A percentile compares a stretch with the other conserved stretches of the same genome.
Conservation (phyloP, 257 asterid genomes). For the Eustoma russellianum region DNA sequence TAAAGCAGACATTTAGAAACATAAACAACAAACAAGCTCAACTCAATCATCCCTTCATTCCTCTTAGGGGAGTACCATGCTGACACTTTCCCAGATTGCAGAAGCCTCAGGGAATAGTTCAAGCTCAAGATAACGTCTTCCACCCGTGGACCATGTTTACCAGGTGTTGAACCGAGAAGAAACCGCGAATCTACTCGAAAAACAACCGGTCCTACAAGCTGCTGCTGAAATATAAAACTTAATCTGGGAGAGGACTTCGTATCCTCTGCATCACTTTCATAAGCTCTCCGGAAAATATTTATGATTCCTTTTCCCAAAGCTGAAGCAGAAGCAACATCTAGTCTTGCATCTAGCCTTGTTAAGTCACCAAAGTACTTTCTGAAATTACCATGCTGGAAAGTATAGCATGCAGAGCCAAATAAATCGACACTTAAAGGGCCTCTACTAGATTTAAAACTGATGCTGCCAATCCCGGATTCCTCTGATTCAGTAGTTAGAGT, state of each 20-base stretch:
- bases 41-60: slow-evolving; percentile 87
- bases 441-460: slow-evolving; percentile 17
- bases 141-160: slow-evolving; percentile 30
- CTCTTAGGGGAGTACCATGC: slow-evolving; percentile 93
- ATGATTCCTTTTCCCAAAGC: slow-evolving; percentile 35
- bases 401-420: slow-evolving; percentile 62
- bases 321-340: slow-evolving; percentile 63
- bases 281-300: slow-evolving; percentile 22
- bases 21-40: slow-evolving; percentile 25
- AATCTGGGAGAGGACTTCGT: slow-evolving; percentile 44
- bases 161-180: slow-evolving; percentile 27
- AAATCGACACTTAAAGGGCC: slow-evolving; percentile 53
- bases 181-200: slow-evolving; percentile 67
- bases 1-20: too few species aligned
- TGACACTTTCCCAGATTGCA: slow-evolving; percentile 78
- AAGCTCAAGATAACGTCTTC: slow-evolving; percentile 73
- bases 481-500: slow-evolving; percentile 11
- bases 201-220: slow-evolving; percentile 76
- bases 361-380: slow-evolving; percentile 52
- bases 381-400: slow-evolving; percentile 77
- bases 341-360: slow-evolving; percentile 76
- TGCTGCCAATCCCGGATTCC: slow-evolving; percentile 4
- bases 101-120: slow-evolving; percentile 54
- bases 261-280: slow-evolving; percentile 19
- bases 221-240: slow-evolving; percentile 72